Evolutionary conservation across 1,284 basidiomycete genomes (phyloP).

Genomic region (Heliocybe sulcata): DNA sequence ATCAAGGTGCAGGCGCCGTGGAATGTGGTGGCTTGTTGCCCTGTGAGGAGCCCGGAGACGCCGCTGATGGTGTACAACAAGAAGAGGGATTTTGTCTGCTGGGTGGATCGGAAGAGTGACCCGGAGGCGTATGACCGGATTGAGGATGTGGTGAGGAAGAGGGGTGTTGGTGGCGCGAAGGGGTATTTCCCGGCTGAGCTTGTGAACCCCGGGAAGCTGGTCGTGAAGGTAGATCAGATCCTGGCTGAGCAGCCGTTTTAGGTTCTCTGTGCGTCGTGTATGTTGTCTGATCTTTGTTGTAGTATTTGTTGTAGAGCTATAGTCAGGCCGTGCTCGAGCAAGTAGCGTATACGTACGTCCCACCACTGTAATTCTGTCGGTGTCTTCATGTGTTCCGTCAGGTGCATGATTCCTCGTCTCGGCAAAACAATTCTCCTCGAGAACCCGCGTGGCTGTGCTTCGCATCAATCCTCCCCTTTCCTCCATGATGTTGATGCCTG

Average conservation of each 20-base stretch:
- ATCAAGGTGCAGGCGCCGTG: conserved; percentile 47
- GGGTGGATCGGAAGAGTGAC: conserved; percentile 24
- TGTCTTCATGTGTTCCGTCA: no score
- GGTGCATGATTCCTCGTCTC: no score
- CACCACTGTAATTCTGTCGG: no score
- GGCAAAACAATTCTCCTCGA: no score
- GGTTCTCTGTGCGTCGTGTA: neutral
- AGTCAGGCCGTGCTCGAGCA: no score
- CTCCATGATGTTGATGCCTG: no score
- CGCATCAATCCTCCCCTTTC: no score
- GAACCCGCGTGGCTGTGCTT: no score
- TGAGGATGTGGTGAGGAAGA: conserved; percentile 24
- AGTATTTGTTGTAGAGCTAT: no score
- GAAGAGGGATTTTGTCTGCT: conserved; percentile 43
- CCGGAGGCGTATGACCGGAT: conserved; percentile 32
- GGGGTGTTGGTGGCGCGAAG: conserved; percentile 39
- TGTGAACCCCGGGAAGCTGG: conserved; percentile 33
- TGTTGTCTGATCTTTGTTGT: neutral
- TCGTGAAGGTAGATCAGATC: conserved; percentile 41
- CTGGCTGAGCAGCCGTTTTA: conserved; percentile 37
- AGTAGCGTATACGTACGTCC: no score
- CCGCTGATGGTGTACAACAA: conserved; percentile 40
- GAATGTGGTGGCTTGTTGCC: neutral
- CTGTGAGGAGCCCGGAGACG: neutral
- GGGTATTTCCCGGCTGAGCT: conserved; percentile 51